These are phyloP conservation scores for Verticillium albo-atrum DNA, from an alignment of 2,329 filamentous ascomycete genomes.

Conservation along the genomic window DNA sequence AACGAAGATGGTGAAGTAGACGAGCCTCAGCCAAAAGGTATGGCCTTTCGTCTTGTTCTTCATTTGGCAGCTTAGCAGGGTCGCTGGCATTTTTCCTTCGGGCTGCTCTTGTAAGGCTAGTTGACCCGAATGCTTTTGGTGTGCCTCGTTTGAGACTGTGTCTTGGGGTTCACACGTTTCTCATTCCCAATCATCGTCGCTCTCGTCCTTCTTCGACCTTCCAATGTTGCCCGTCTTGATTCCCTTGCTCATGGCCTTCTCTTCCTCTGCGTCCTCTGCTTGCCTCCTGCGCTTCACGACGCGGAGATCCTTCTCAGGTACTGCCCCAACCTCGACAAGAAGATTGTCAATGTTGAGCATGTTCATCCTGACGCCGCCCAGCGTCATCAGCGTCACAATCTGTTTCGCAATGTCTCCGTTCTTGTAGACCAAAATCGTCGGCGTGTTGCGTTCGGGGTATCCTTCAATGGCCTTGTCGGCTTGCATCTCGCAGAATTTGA, in stretches of 20 bases:
- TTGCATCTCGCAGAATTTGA: conserved; percentile 97
- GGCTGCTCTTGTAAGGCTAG: too few species aligned
- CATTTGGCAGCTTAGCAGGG: too few species aligned
- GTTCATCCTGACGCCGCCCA: conserved; percentile 68
- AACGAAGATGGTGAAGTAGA: too few species aligned
- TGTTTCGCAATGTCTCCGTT: conserved; percentile 91
- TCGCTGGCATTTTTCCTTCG: not conserved
- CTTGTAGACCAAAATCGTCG: conserved; percentile 87
- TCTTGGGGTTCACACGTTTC: too few species aligned
- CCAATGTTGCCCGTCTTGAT: conserved; percentile 47
- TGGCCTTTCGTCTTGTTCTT: too few species aligned
- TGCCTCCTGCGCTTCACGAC: conserved; percentile 59
- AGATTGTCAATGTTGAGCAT: conserved; percentile 76
- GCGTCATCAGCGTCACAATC: conserved; percentile 78
- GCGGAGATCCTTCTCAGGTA: conserved; percentile 74
- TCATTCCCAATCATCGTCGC: conserved; percentile 60
- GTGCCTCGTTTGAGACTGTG: not conserved
- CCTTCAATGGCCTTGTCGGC: conserved; percentile 92
- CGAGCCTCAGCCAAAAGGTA: too few species aligned
- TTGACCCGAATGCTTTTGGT: not conserved
- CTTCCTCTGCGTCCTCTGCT: conserved; percentile 57
- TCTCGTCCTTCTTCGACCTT: conserved; percentile 38
- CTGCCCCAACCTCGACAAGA: conserved; percentile 75
- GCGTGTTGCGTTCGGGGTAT: conserved; percentile 92
- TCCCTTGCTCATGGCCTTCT: conserved; percentile 39